Conservation (phyloP, 176 grass and related monocot genomes). For the Triticum turgidum region DNA sequence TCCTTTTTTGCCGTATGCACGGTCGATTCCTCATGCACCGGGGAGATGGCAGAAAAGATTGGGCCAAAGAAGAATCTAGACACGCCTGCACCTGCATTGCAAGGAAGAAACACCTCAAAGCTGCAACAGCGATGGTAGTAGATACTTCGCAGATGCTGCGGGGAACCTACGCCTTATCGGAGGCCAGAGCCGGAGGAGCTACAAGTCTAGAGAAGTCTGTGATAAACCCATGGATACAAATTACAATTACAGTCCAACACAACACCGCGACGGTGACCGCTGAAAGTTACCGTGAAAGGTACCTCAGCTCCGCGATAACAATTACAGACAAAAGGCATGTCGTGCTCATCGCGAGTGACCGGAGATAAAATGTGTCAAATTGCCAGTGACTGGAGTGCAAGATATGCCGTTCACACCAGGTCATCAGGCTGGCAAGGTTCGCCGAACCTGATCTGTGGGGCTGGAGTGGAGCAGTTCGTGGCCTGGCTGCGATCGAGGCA, state of each 20-base stretch:
- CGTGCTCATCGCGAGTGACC: not conserved
- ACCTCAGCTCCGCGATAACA: not conserved
- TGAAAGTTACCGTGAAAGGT: not conserved
- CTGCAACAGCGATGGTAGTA: not conserved
- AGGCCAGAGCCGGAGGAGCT: not conserved
- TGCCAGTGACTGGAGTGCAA: not conserved
- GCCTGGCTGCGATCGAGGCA: not conserved
- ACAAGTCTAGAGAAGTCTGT: not conserved
- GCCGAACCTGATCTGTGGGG: conserved; percentile 12
- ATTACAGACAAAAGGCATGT: conserved; percentile 10
- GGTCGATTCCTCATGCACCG: not conserved
- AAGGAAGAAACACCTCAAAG: not conserved
- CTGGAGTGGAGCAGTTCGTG: not conserved
- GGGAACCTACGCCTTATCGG: not conserved
- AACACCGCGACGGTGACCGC: conserved; percentile 19
- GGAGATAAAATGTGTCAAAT: not conserved
- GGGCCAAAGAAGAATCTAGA: conserved; percentile 14
- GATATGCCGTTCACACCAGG: conserved; percentile 43
- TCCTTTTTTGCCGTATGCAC: not conserved
- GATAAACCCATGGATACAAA: not conserved
- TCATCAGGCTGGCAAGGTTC: not conserved
- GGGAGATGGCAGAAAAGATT: not conserved
- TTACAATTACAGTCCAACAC: not conserved
- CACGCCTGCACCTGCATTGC: not conserved
- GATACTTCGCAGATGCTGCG: not conserved